phyloP scores from a whole-genome alignment of 768 basidiomycete species.

The Candolleomyces aberdarensis region DNA sequence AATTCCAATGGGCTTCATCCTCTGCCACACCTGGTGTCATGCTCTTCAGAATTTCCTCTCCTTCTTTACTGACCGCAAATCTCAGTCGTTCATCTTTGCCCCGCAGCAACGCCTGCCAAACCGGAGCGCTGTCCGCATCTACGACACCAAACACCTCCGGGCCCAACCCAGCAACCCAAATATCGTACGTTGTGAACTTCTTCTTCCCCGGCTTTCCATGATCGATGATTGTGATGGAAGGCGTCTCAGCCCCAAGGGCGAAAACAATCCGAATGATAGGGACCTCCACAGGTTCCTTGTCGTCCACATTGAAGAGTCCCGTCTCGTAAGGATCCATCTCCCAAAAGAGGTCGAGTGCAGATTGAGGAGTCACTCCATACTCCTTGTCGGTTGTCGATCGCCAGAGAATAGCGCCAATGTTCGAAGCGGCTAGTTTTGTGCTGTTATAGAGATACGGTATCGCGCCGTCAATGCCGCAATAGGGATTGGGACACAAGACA shows the following conservation, averaged over 20 bases:
- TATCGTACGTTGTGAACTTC: neutral
- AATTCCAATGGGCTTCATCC: neutral
- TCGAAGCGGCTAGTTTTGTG: neutral
- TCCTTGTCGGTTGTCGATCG: neutral
- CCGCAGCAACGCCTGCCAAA: too few species aligned
- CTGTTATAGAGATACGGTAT: neutral
- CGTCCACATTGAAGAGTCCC: neutral
- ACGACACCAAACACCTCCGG: neutral
- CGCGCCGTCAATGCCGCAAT: neutral
- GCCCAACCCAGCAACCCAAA: neutral
- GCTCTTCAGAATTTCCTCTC: neutral
- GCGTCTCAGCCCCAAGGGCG: neutral
- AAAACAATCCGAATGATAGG: neutral
- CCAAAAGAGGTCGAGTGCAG: too few species aligned
- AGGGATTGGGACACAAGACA: neutral
- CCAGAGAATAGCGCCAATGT: neutral
- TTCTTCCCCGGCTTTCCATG: too few species aligned
- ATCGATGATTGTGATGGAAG: too few species aligned
- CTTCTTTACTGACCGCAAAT: too few species aligned
- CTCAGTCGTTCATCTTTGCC: too few species aligned
- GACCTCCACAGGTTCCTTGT: neutral
- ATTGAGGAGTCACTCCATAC: neutral
- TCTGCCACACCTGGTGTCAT: neutral
- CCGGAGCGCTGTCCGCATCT: too few species aligned
- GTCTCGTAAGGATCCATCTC: neutral